Evolutionary conservation across 305 asterid genomes (phyloP).

Genomic region (Withania somnifera): DNA sequence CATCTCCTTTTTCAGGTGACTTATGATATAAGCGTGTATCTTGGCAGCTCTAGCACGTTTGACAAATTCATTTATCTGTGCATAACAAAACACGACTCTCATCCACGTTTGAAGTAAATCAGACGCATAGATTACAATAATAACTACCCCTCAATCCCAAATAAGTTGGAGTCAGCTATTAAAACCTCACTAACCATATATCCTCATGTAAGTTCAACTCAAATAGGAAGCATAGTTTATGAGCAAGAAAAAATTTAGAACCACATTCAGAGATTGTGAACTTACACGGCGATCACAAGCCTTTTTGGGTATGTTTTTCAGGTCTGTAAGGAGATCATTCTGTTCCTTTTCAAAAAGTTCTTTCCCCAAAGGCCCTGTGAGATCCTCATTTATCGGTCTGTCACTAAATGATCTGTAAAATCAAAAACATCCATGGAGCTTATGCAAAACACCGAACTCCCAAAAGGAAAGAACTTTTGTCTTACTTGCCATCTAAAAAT

Average conservation of each 20-base stretch:
- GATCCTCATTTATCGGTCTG: slow-evolving; percentile 60
- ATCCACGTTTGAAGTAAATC: background rate
- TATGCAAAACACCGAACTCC: background rate
- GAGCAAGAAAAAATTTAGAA: background rate
- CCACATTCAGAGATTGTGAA: background rate
- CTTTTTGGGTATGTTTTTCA: slow-evolving; percentile 81
- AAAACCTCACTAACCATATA: background rate
- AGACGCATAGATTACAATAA: background rate
- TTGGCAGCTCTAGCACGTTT: slow-evolving; percentile 93
- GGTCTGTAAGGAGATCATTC: slow-evolving; percentile 69
- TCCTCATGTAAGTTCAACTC: background rate
- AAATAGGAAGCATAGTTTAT: background rate
- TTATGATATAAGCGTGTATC: slow-evolving; percentile 72
- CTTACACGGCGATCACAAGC: slow-evolving; percentile 97
- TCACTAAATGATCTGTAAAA: slow-evolving; percentile 69
- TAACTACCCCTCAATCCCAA: background rate
- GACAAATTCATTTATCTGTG: slow-evolving; percentile 87
- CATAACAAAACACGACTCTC: background rate
- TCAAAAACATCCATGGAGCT: background rate
- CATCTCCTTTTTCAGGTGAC: slow-evolving; percentile 85
- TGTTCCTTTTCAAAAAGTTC: slow-evolving; percentile 92
- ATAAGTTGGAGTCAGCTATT: background rate
- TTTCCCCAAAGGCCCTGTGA: slow-evolving; percentile 69
- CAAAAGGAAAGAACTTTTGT: background rate
- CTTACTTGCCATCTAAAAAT: background rate